phyloP scores from a whole-genome alignment of 2,329 filamentous ascomycete species.

The Bertia moriformis region DNA sequence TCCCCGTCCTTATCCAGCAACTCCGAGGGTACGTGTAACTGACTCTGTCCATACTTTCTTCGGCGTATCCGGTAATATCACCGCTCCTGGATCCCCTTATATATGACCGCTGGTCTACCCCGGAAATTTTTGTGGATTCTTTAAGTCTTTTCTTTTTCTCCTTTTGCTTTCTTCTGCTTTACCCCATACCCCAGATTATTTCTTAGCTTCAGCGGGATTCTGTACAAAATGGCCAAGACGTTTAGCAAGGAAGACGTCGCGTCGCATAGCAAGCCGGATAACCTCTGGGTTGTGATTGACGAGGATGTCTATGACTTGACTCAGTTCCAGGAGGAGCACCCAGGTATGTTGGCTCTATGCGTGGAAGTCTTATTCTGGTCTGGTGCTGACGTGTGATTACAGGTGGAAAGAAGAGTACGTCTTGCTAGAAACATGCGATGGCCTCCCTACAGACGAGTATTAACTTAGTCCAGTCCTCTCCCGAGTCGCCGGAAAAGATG shows the following conservation, averaged over 20 bases:
- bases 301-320: conserved; percentile 93
- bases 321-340: conserved; percentile 73
- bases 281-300: conserved; percentile 80
- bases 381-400: not conserved
- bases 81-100: no score
- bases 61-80: no score
- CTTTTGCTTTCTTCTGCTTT: not conserved
- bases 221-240: conserved; percentile 83
- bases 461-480: conserved; percentile 25
- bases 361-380: no score
- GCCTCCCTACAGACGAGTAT: no score
- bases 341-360: conserved; percentile 53
- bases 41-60: no score
- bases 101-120: not conserved
- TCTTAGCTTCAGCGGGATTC: not conserved
- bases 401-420: conserved; percentile 43
- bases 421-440: not conserved
- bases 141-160: not conserved
- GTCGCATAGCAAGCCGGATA: conserved; percentile 75
- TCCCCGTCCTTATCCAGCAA: no score
- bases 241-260: conserved; percentile 78
- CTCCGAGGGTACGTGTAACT: no score
- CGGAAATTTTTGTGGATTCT: no score
- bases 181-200: not conserved
- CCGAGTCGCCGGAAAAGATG: conserved; percentile 49